Conservation (phyloP, 495 filamentous ascomycete genomes). For the Aspergillus cavernicola region DNA sequence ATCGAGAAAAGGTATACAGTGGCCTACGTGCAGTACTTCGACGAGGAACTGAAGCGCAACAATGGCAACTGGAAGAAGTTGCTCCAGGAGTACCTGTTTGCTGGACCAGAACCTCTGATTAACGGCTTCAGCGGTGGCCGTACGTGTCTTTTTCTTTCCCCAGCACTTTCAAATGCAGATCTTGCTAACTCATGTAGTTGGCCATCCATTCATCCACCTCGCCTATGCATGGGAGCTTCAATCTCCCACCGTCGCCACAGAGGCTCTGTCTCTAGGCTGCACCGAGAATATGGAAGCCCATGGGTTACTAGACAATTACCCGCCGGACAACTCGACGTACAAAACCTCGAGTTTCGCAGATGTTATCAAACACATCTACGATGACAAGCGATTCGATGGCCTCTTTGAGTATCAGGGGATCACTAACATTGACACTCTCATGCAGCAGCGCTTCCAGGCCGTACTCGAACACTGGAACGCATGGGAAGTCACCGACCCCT, state of each 20-base stretch:
- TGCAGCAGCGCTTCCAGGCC: constrained; percentile 55
- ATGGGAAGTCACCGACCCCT: constrained; percentile 55
- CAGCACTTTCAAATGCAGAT: too few species aligned
- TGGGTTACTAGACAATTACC: constrained; percentile 62
- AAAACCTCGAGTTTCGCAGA: constrained; percentile 51
- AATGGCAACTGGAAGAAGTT: constrained; percentile 74
- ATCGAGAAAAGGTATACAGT: constrained; percentile 53
- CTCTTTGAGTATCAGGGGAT: constrained; percentile 51
- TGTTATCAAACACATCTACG: constrained; percentile 48
- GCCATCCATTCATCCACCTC: constrained; percentile 80
- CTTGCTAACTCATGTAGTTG: too few species aligned
- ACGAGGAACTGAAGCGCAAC: constrained; percentile 63
- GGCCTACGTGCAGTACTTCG: constrained; percentile 80
- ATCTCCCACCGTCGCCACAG: constrained; percentile 69
- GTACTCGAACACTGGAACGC: constrained; percentile 80
- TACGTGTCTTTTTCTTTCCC: constrained; percentile 38
- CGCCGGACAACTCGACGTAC: constrained; percentile 21
- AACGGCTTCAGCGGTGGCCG: constrained; percentile 67
- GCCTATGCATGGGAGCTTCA: constrained; percentile 77
- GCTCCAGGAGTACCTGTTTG: constrained; percentile 64
- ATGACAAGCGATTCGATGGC: constrained; percentile 36
- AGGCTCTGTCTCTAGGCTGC: constrained; percentile 62
- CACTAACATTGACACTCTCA: constrained; percentile 57
- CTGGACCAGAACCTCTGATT: constrained; percentile 67
- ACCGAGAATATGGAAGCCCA: constrained; percentile 66